phyloP scores from a whole-genome alignment of 1,284 basidiomycete species.

The Leccinum colubrinum region DNA sequence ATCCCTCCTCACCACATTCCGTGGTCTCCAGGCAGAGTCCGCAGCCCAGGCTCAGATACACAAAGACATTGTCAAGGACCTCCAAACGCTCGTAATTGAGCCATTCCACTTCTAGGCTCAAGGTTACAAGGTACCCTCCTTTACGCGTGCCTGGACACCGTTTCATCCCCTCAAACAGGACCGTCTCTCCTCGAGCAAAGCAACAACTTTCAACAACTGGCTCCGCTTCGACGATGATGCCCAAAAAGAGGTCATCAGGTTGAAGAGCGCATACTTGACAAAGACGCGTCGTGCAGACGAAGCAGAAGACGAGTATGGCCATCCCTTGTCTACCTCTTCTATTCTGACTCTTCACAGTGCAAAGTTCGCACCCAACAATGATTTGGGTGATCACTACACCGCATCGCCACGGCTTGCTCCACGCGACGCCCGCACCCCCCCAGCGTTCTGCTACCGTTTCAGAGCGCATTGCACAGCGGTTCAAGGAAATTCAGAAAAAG shows the following conservation, averaged over 20 bases:
- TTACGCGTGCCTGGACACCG: neutral
- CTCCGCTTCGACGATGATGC: constrained; percentile 67
- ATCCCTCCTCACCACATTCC: constrained; percentile 72
- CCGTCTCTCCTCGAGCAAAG: constrained; percentile 54
- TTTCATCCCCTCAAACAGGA: constrained; percentile 41
- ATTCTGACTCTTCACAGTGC: constrained; percentile 45
- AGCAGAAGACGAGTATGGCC: constrained; percentile 83
- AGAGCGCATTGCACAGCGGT: too few species aligned
- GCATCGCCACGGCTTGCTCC: constrained; percentile 68
- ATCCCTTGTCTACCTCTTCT: constrained; percentile 7
- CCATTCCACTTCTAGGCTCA: constrained; percentile 76
- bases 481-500: too few species aligned
- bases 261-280: constrained; percentile 74
- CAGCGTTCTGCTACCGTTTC: too few species aligned
- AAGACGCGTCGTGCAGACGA: constrained; percentile 85
- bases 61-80: constrained; percentile 62
- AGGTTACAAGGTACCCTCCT: constrained; percentile 53
- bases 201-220: constrained; percentile 65
- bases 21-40: constrained; percentile 74
- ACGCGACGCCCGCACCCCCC: constrained; percentile 43
- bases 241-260: constrained; percentile 61
- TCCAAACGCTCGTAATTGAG: constrained; percentile 64
- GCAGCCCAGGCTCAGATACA: constrained; percentile 65
- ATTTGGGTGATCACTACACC: constrained; percentile 67
- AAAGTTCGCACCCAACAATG: constrained; percentile 77